Conservation (phyloP, 805 yeast genomes). For the Saturnispora zaruensis region DNA sequence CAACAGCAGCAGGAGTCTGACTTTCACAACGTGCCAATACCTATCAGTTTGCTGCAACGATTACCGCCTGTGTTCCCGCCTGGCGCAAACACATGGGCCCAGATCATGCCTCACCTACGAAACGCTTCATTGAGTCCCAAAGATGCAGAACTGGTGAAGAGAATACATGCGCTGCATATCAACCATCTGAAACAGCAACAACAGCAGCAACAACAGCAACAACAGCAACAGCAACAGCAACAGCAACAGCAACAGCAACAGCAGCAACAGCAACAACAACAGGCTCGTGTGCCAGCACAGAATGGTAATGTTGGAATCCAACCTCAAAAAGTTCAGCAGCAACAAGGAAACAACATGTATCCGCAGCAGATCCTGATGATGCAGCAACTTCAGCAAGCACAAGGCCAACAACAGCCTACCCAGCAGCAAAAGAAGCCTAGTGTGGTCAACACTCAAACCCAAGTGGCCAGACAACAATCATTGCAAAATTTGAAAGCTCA, state of each 20-base stretch:
- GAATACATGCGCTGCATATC: constrained; percentile 58
- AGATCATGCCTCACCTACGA: constrained; percentile 55
- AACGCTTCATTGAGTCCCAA: constrained; percentile 47
- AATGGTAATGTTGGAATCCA: not conserved
- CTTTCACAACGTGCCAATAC: constrained; percentile 62
- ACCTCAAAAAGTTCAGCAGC: not conserved
- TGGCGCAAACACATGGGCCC: constrained; percentile 74
- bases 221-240: constrained; percentile 3
- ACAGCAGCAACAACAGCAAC: constrained; percentile 6
- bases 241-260: constrained; percentile 4
- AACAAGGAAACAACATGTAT: constrained; percentile 16
- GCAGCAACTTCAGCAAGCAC: constrained; percentile 13
- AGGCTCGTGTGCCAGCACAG: not conserved
- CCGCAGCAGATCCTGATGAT: constrained; percentile 27
- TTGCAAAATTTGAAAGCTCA: constrained; percentile 27
- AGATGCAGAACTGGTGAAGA: constrained; percentile 51
- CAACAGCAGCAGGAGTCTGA: constrained; percentile 25
- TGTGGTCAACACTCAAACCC: not conserved
- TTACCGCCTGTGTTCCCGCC: constrained; percentile 68
- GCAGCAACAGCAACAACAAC: constrained; percentile 6
- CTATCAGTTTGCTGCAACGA: constrained; percentile 52
- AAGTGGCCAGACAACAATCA: constrained; percentile 11
- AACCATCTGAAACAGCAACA: constrained; percentile 39
- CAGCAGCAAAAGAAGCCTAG: not conserved
- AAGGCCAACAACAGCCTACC: constrained; percentile 11